Percentiles rank a stretch among this genome's conserved stretches.
Conservation (phyloP, 1,284 basidiomycete species). For the Salmacisia buchloeana region DNA sequence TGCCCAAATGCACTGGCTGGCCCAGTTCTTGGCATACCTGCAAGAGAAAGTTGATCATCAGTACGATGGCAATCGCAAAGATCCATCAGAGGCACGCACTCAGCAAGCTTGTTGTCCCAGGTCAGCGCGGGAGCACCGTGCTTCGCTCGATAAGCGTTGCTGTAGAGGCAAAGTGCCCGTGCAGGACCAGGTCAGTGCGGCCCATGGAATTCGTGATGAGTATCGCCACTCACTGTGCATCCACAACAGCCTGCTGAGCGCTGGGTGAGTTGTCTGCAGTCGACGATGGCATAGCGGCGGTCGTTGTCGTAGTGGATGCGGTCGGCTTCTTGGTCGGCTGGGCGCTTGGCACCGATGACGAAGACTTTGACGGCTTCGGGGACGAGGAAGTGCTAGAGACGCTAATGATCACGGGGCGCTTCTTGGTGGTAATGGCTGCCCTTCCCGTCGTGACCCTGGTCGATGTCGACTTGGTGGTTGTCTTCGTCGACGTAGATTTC, state of each 20-base stretch:
- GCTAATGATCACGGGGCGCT: slow-evolving; percentile 3
- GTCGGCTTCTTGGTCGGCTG: background rate
- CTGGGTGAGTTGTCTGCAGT: background rate
- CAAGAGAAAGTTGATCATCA: too few relatives aligned
- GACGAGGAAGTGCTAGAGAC: too few relatives aligned
- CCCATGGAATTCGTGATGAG: background rate
- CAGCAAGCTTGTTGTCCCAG: slow-evolving; percentile 19
- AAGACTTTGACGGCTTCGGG: too few relatives aligned
- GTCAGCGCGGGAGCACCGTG: slow-evolving; percentile 17
- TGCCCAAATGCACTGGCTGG: slow-evolving; percentile 16
- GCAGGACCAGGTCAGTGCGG: background rate
- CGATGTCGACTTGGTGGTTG: slow-evolving; percentile 8
- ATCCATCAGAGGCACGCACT: too few relatives aligned
- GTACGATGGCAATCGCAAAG: too few relatives aligned
- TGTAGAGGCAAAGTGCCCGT: background rate
- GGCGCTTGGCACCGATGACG: too few relatives aligned
- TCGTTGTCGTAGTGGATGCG: background rate
- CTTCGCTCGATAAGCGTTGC: slow-evolving; percentile 20
- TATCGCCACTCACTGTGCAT: too few relatives aligned
- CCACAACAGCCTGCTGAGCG: too few relatives aligned
- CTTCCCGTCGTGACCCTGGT: slow-evolving; percentile 1
- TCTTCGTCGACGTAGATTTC: background rate
- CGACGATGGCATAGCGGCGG: background rate
- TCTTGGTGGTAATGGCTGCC: slow-evolving; percentile 8
- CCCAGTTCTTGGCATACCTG: slow-evolving; percentile 18